Evolutionary conservation across 805 yeast species (phyloP).

Genomic region (Barnettozyma populi): DNA sequence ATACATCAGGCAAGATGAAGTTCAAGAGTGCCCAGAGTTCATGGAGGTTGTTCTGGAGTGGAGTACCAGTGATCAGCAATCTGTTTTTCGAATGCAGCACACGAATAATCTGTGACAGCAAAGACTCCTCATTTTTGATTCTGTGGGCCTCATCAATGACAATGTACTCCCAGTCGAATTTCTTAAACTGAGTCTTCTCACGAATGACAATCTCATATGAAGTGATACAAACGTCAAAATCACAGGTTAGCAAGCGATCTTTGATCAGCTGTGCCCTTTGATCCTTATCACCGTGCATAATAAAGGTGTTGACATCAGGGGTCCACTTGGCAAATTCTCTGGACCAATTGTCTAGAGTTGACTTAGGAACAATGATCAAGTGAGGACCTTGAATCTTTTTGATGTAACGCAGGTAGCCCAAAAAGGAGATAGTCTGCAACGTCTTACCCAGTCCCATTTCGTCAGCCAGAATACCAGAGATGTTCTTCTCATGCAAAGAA

Average conservation of each 20-base stretch:
- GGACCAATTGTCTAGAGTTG: slow-evolving; percentile 76
- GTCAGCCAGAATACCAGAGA: slow-evolving; percentile 76
- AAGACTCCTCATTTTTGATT: slow-evolving; percentile 58
- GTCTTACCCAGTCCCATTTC: slow-evolving; percentile 88
- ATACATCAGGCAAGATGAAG: slow-evolving; percentile 73
- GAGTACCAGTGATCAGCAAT: slow-evolving; percentile 75
- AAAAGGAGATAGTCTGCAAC: slow-evolving; percentile 62
- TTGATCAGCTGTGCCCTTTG: slow-evolving; percentile 52
- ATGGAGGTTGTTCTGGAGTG: slow-evolving; percentile 72
- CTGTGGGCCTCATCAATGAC: slow-evolving; percentile 82
- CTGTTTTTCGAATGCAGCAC: slow-evolving; percentile 67
- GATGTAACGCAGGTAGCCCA: slow-evolving; percentile 65
- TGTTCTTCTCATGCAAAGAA: slow-evolving; percentile 57
- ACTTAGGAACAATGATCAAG: slow-evolving; percentile 71
- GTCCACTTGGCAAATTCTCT: slow-evolving; percentile 77
- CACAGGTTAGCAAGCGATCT: slow-evolving; percentile 45
- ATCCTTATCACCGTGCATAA: slow-evolving; percentile 71
- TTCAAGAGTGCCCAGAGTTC: slow-evolving; percentile 80
- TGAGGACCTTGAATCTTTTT: slow-evolving; percentile 64
- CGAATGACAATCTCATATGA: slow-evolving; percentile 75
- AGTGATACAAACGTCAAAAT: slow-evolving; percentile 57
- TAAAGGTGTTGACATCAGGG: slow-evolving; percentile 67
- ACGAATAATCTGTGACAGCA: slow-evolving; percentile 68
- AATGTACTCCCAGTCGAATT: slow-evolving; percentile 71
- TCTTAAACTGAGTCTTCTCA: slow-evolving; percentile 61